These are phyloP conservation scores for Fomitopsis betulina DNA, from an alignment of 1,284 basidiomycete genomes.

Conservation along the genomic window DNA sequence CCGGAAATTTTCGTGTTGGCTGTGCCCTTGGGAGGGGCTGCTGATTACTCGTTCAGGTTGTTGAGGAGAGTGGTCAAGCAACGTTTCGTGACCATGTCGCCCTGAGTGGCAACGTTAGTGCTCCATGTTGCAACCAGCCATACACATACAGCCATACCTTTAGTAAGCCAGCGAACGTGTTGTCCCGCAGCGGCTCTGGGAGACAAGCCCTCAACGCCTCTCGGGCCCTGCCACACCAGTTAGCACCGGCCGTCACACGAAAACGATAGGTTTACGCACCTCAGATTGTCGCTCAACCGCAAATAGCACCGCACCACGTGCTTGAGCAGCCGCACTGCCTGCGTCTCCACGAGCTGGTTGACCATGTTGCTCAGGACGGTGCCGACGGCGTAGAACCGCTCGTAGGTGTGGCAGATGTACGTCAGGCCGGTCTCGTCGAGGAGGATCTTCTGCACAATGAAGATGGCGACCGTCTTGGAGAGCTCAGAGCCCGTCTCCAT, in stretches of 20 bases:
- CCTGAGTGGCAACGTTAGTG: conserved; percentile 39
- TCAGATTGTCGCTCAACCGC: conserved; percentile 91
- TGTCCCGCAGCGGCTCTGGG: conserved; percentile 94
- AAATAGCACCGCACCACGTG: conserved; percentile 98
- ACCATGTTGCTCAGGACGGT: conserved; percentile 99
- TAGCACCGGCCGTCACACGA: not conserved
- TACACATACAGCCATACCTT: conserved; percentile 48
- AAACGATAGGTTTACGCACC: conserved; percentile 44
- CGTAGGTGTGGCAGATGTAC: conserved; percentile 99
- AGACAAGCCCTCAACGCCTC: conserved; percentile 95
- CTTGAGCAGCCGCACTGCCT: conserved; percentile 94
- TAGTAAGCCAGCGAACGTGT: conserved; percentile 87
- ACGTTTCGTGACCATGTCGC: conserved; percentile 94
- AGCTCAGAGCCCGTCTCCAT: conserved; percentile 99
- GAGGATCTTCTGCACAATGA: conserved; percentile 99
- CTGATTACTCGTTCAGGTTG: conserved; percentile 69
- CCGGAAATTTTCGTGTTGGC: not conserved
- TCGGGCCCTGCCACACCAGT: conserved; percentile 61
- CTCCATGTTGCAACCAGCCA: not conserved
- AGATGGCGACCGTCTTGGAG: conserved; percentile 99
- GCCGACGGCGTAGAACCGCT: conserved; percentile 98
- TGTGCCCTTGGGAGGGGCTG: not conserved
- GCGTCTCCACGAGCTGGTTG: conserved; percentile 92
- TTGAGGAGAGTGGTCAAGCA: conserved; percentile 94
- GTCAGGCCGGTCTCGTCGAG: conserved; percentile 97